These are phyloP conservation scores for Teunomyces stri DNA, from an alignment of 805 yeast species.

Conservation along the genomic window DNA sequence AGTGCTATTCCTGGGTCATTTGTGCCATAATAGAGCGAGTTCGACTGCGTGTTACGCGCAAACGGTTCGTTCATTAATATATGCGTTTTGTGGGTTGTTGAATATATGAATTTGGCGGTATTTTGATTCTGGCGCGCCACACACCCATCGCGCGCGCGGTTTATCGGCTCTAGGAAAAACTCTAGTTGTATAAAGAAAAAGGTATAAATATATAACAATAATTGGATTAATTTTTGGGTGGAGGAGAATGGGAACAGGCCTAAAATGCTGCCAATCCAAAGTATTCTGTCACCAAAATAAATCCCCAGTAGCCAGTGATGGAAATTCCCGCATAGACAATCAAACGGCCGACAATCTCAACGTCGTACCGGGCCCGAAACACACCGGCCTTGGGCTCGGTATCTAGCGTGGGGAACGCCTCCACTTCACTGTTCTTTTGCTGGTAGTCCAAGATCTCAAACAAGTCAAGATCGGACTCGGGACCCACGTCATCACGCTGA, in stretches of 20 bases:
- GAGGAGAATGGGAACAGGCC: too few relatives aligned
- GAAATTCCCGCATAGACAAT: conserved; percentile 83
- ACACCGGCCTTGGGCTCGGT: conserved; percentile 40
- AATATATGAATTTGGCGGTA: not conserved
- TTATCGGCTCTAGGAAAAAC: not conserved
- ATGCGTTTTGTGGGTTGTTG: not conserved
- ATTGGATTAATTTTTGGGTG: too few relatives aligned
- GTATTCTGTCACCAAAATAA: conserved; percentile 22
- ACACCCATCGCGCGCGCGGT: not conserved
- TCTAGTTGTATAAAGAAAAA: too few relatives aligned
- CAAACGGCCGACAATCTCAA: conserved; percentile 73
- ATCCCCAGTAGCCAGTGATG: conserved; percentile 48
- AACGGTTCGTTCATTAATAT: conserved; percentile 6
- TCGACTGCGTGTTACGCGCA: conserved; percentile 5
- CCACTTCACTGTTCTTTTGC: conserved; percentile 6
- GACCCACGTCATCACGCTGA: conserved; percentile 30
- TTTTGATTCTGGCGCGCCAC: not conserved
- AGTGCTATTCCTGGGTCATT: not conserved
- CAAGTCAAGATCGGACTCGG: conserved; percentile 39
- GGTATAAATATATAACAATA: too few relatives aligned
- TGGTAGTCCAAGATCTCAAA: conserved; percentile 40
- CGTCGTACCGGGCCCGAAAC: conserved; percentile 62
- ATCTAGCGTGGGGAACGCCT: conserved; percentile 26
- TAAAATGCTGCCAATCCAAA: conserved; percentile 8
- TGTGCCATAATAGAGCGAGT: conserved; percentile 3